Evolutionary conservation across 1,284 basidiomycete genomes (phyloP).

Genomic region (Cerioporus squamosus): DNA sequence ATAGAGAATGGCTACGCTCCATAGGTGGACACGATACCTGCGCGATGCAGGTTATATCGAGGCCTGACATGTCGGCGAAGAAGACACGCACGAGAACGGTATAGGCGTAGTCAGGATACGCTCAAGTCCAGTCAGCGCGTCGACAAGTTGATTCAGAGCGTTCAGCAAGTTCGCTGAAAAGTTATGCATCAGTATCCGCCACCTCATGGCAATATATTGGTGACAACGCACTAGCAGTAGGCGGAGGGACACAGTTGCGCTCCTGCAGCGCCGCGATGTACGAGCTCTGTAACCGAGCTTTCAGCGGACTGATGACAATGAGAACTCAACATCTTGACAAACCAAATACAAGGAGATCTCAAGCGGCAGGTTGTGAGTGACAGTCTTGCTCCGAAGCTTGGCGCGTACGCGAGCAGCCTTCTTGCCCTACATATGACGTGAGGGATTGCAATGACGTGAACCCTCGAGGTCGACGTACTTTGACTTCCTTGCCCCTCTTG

Average conservation of each 20-base stretch:
- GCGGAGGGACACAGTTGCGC: slow-evolving; percentile 65
- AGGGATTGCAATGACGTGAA: neutral
- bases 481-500: slow-evolving; percentile 50
- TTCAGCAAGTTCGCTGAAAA: slow-evolving; percentile 53
- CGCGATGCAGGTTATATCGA: neutral
- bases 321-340: neutral
- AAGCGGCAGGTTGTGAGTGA: slow-evolving; percentile 72
- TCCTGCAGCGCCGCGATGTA: slow-evolving; percentile 66
- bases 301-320: neutral
- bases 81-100: slow-evolving; percentile 64
- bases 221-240: slow-evolving; percentile 59
- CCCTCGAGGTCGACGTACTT: slow-evolving; percentile 36
- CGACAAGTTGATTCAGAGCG: slow-evolving; percentile 61
- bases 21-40: slow-evolving; percentile 69
- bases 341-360: slow-evolving; percentile 76
- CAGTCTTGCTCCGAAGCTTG: slow-evolving; percentile 46
- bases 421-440: slow-evolving; percentile 39
- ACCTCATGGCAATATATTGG: no score
- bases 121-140: slow-evolving; percentile 73
- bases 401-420: slow-evolving; percentile 59
- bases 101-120: slow-evolving; percentile 81
- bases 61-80: neutral
- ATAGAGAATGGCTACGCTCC: slow-evolving; percentile 65
- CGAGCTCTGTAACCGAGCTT: slow-evolving; percentile 54
- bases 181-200: neutral